Evolutionary conservation across 1,139 yeast genomes (phyloP), one percentile per base, ranked within the genome.

Genomic region (Spencermartinsiella ligniputridi): DNA sequence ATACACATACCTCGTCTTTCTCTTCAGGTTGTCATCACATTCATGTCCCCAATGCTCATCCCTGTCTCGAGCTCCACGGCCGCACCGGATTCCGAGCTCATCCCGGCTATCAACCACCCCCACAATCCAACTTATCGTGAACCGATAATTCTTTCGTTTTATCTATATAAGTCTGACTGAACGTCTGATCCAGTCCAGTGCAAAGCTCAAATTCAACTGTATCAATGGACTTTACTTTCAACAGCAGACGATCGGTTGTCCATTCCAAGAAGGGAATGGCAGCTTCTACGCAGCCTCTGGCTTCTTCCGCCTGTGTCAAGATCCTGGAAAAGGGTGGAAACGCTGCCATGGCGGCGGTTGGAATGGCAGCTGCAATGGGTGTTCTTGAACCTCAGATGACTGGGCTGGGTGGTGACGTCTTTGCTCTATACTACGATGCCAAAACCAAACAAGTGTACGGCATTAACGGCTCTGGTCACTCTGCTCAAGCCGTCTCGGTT

Each of bases 371-470:
- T 3, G 86, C 82, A 4, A 68, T 86, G 36, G 76, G 83, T 50
- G 77, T 85, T 11, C 68, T 81, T 2, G 95, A 86, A 58, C 94
- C 95, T 0, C 75, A 77, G 25, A 81, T 87, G 50, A 85, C 92
- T 1, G 94, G 94, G 12, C 74, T 85, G 45, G 95, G 95, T 2
- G 95, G 95, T 25, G 95, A 86, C 60, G 81, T 86, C 49, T 86
- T 84, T 67, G 78, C 81, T 1, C 66, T 85, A 40, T 81, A 71
- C 58, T 82, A 81, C 62, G 73, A 78, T 37, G 72, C 72, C 30
- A 55, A 64, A 29, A 68, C 74, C 19, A 70, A 73, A 45, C 66
- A 70, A 46, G 85, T 83, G 1, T 66, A 70, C 46, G 95, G 92
- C 0, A 57, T 86, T 52, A 86, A 85, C 61, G 95, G 92, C 3